Evolutionary conservation across 2,329 filamentous ascomycete species (phyloP).

Genomic region (Hypomyces perniciosus): DNA sequence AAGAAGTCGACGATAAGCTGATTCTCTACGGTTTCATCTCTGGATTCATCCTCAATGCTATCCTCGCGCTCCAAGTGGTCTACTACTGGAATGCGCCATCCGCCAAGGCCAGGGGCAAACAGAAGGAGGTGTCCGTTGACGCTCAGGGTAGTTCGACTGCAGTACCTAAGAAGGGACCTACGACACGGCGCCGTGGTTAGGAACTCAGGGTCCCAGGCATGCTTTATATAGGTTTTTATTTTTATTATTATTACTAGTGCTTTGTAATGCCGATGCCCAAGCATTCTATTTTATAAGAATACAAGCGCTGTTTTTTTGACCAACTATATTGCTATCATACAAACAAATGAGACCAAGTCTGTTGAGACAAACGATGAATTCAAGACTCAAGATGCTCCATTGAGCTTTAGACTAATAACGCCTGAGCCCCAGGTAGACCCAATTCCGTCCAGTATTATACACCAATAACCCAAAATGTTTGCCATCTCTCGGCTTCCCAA

Average conservation of each 20-base stretch:
- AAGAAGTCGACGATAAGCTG: slow-evolving; percentile 94
- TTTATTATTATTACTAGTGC: slow-evolving; percentile 10
- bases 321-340: neutral
- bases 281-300: neutral
- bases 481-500: neutral
- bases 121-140: slow-evolving; percentile 27
- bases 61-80: slow-evolving; percentile 84
- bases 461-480: neutral
- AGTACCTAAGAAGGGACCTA: slow-evolving; percentile 37
- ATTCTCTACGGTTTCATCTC: slow-evolving; percentile 94
- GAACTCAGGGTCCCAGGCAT: neutral
- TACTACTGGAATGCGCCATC: slow-evolving; percentile 86
- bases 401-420: neutral
- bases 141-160: slow-evolving; percentile 23
- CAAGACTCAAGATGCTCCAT: neutral
- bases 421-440: neutral
- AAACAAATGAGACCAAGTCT: neutral
- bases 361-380: neutral
- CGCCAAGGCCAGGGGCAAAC: slow-evolving; percentile 39
- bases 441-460: neutral
- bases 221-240: slow-evolving; percentile 8
- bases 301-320: neutral
- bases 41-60: slow-evolving; percentile 80
- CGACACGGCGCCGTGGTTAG: slow-evolving; percentile 39
- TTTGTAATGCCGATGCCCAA: neutral